phyloP scores from a whole-genome alignment of 306 rosid species.

The Quercus mongolica region DNA sequence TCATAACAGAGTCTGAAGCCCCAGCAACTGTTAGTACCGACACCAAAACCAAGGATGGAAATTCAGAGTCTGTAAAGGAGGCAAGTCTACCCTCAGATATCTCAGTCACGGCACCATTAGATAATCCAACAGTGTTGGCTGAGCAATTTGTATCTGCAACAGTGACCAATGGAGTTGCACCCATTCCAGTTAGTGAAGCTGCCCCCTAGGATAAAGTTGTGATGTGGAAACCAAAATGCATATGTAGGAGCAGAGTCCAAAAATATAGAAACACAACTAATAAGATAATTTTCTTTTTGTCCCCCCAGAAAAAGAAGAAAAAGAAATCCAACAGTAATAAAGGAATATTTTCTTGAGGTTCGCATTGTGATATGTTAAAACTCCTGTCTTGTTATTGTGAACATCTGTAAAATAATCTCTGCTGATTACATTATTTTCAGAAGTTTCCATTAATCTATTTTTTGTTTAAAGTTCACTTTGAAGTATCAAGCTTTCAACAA shows the following conservation, averaged over 20 bases:
- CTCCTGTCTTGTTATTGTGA: too few relatives aligned
- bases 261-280: background rate
- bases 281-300: too few relatives aligned
- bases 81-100: background rate
- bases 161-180: background rate
- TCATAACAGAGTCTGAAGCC: background rate
- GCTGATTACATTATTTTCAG: too few relatives aligned
- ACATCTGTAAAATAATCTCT: too few relatives aligned
- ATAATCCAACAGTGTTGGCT: conserved; percentile 8
- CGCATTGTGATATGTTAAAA: too few relatives aligned
- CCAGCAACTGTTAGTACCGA: background rate
- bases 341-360: too few relatives aligned
- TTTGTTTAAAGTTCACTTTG: too few relatives aligned
- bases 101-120: background rate
- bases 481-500: too few relatives aligned
- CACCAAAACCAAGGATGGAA: conserved; percentile 2
- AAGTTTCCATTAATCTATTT: too few relatives aligned
- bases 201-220: background rate
- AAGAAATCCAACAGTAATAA: too few relatives aligned
- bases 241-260: background rate
- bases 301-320: background rate
- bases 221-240: background rate
- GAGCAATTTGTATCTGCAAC: conserved; percentile 6
- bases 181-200: background rate
- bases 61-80: conserved; percentile 7